A percentile compares a stretch with the other conserved stretches of the same genome.
Evolutionary conservation across 1,284 basidiomycete genomes (phyloP).

Genomic region (Rhodotorula sp.): DNA sequence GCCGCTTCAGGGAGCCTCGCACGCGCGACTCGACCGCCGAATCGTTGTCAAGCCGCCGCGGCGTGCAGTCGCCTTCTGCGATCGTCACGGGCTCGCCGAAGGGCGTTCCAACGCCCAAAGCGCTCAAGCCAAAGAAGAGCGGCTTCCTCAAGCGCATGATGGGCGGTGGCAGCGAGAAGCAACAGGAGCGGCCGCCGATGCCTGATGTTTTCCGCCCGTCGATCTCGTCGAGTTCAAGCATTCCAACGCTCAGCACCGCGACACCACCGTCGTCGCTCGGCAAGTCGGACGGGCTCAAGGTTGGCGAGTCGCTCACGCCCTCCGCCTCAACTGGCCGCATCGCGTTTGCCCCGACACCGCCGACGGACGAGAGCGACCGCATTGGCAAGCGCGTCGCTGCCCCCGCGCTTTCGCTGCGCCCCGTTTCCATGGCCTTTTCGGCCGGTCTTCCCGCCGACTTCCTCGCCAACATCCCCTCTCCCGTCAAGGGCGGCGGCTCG

Average conservation of each 20-base stretch:
- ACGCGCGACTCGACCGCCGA: slow-evolving; percentile 19
- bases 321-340: slow-evolving; percentile 8
- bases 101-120: background rate
- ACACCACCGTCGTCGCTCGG: slow-evolving; percentile 10
- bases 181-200: background rate
- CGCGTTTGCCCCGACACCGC: slow-evolving; percentile 18
- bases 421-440: slow-evolving; percentile 43
- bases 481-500: background rate
- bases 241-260: slow-evolving; percentile 6
- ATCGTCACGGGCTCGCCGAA: background rate
- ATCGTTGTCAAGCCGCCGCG: slow-evolving; percentile 9
- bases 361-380: slow-evolving; percentile 8
- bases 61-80: slow-evolving; percentile 4
- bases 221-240: slow-evolving; percentile 21
- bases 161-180: slow-evolving; percentile 28
- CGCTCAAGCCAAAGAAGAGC: slow-evolving; percentile 37
- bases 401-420: slow-evolving; percentile 38
- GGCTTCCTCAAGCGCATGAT: slow-evolving; percentile 43
- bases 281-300: background rate
- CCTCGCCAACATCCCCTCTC: slow-evolving; percentile 15
- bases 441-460: slow-evolving; percentile 35
- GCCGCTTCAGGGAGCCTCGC: background rate
- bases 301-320: background rate
- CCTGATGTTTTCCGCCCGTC: slow-evolving; percentile 14
- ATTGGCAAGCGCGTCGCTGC: background rate